Conservation (phyloP, 2,329 filamentous ascomycete genomes). For the Colletotrichum graminicola region DNA sequence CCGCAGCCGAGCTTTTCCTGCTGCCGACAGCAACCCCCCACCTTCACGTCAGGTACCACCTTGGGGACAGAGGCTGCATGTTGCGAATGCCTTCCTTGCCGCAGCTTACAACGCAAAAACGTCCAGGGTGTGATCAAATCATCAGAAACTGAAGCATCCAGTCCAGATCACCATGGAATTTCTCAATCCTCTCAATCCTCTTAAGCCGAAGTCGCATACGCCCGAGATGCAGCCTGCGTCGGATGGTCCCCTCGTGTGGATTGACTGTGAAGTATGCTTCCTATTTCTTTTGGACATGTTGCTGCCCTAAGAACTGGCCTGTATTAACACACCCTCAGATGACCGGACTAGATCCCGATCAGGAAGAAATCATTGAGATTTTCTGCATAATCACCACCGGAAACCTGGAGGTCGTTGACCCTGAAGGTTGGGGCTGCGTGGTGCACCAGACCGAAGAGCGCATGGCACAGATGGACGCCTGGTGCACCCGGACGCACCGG, state of each 20-base stretch:
- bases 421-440: slow-evolving; percentile 81
- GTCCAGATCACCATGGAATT: slow-evolving; percentile 29
- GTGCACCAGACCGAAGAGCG: slow-evolving; percentile 79
- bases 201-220: slow-evolving; percentile 17
- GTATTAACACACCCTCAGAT: slow-evolving; percentile 70
- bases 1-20: background rate
- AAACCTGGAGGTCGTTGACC: slow-evolving; percentile 80
- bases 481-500: slow-evolving; percentile 87
- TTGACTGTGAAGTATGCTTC: slow-evolving; percentile 72
- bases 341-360: slow-evolving; percentile 84
- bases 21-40: background rate
- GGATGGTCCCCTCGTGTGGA: slow-evolving; percentile 82
- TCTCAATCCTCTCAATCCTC: slow-evolving; percentile 28
- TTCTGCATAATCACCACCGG: slow-evolving; percentile 92
- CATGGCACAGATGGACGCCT: slow-evolving; percentile 85
- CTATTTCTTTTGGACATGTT: background rate
- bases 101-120: background rate
- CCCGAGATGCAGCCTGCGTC: slow-evolving; percentile 31
- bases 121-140: background rate
- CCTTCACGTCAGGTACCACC: background rate
- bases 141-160: background rate
- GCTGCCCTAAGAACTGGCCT: background rate
- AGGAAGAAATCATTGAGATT: slow-evolving; percentile 89
- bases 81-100: slow-evolving; percentile 16
- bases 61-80: slow-evolving; percentile 8